A percentile compares a stretch with the other conserved stretches of the same genome.
These are phyloP conservation scores for Amauroascus niger DNA, from an alignment of 2,329 filamentous ascomycete species.

Conservation along the genomic window DNA sequence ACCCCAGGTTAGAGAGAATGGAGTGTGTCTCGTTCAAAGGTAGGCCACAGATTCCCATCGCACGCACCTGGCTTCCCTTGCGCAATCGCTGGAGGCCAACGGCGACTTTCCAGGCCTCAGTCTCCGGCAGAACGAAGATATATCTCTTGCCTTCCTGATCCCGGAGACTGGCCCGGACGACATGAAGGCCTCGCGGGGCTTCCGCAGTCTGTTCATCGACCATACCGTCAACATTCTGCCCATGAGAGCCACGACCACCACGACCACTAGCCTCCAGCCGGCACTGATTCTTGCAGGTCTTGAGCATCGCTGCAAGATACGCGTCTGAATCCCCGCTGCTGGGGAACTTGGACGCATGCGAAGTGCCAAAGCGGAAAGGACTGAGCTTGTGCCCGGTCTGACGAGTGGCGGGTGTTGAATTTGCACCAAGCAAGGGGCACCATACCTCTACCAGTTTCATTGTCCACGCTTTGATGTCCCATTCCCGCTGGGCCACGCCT, in stretches of 20 bases:
- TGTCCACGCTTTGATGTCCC: conserved; percentile 98
- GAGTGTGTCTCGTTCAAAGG: conserved; percentile 37
- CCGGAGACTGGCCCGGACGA: conserved; percentile 49
- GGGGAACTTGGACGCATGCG: conserved; percentile 44
- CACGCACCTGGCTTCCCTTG: conserved; percentile 47
- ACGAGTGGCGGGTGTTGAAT: conserved; percentile 29
- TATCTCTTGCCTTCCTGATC: conserved; percentile 54
- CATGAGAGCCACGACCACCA: conserved; percentile 22
- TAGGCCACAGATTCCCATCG: conserved; percentile 46
- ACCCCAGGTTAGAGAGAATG: conserved; percentile 34
- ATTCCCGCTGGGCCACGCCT: conserved; percentile 85
- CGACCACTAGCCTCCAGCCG: conserved; percentile 36
- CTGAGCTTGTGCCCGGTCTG: conserved; percentile 23
- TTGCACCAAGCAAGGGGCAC: conserved; percentile 53
- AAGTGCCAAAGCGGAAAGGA: conserved; percentile 37
- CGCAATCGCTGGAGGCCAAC: conserved; percentile 48
- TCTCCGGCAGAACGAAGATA: conserved; percentile 50
- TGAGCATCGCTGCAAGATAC: conserved; percentile 54
- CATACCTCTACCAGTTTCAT: conserved; percentile 86
- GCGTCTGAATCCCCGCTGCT: conserved; percentile 57
- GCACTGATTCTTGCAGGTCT: conserved; percentile 56
- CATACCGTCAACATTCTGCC: conserved; percentile 22
- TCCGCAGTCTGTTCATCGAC: conserved; percentile 34
- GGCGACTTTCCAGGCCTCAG: conserved; percentile 54
- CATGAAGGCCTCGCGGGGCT: conserved; percentile 40